Percentiles rank a stretch among this genome's conserved stretches.
phyloP scores from a whole-genome alignment of 345 rosid species.

The Eucalyptus polyanthemos region DNA sequence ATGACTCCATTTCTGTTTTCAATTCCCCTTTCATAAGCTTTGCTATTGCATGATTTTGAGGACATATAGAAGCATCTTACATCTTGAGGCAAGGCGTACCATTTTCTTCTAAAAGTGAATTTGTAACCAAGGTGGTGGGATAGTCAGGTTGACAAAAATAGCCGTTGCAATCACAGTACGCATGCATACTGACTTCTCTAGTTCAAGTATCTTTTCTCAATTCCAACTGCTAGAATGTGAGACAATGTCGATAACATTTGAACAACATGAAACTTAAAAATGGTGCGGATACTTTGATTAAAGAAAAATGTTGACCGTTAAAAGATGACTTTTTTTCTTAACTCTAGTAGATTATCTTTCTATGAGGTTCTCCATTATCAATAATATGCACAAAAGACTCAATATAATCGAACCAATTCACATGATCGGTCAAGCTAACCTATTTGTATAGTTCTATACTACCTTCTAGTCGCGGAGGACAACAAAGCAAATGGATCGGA shows the following conservation, averaged over 20 bases:
- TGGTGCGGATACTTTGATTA: rapidly evolving
- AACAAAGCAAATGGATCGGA: background rate
- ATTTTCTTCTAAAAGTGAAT: background rate
- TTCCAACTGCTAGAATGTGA: background rate
- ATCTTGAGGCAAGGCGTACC: background rate
- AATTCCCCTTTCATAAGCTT: background rate
- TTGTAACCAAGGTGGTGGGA: too few species aligned
- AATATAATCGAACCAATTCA: background rate
- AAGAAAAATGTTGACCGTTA: background rate
- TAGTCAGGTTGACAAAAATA: background rate
- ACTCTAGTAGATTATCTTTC: background rate
- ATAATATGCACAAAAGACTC: background rate
- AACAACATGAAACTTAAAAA: background rate
- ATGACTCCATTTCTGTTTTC: background rate
- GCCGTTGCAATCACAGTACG: background rate
- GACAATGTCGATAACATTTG: background rate
- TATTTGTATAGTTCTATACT: background rate
- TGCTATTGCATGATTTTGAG: background rate
- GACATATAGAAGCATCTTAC: background rate
- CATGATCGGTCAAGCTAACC: background rate
- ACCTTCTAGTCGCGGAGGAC: rapidly evolving
- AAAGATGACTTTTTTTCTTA: background rate
- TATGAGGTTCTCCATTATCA: background rate
- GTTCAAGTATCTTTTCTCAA: background rate
- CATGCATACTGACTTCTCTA: background rate